phyloP scores from a whole-genome alignment of 1,139 yeast genomes.

The Pichia sp. region DNA sequence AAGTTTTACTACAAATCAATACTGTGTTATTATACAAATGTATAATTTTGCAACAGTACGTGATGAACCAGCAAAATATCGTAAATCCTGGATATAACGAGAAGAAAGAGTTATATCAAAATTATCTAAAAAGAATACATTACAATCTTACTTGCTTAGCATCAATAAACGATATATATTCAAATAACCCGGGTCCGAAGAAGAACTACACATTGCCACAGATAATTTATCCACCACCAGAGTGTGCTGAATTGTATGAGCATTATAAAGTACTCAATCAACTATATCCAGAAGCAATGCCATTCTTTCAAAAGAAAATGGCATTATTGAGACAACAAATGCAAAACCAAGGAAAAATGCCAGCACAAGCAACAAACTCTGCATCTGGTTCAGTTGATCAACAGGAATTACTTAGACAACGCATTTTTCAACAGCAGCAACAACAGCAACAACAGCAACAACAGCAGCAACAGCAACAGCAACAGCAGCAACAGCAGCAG shows the following conservation, averaged over 20 bases:
- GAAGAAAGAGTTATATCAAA: conserved; percentile 40
- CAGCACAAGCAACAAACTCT: conserved; percentile 13
- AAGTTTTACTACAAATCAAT: conserved; percentile 45
- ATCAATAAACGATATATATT: conserved; percentile 45
- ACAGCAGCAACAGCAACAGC: conserved; percentile 8
- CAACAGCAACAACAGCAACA: conserved; percentile 13
- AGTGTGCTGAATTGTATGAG: conserved; percentile 45
- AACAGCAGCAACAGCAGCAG: conserved; percentile 2
- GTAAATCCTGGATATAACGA: conserved; percentile 23
- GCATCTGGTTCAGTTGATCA: conserved; percentile 13
- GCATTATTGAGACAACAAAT: conserved; percentile 35
- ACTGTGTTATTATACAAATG: conserved; percentile 47
- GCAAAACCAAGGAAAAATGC: neutral
- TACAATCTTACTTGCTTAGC: conserved; percentile 48
- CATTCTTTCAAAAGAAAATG: conserved; percentile 40
- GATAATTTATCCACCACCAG: conserved; percentile 47
- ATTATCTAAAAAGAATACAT: conserved; percentile 46
- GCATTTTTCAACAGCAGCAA: conserved; percentile 3
- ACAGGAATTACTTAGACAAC: neutral
- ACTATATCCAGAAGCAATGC: conserved; percentile 49
- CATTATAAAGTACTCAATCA: conserved; percentile 43
- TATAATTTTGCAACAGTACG: conserved; percentile 23
- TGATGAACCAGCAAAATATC: conserved; percentile 26
- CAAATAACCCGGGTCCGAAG: conserved; percentile 30
- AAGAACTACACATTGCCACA: conserved; percentile 40